Conservation (phyloP, 2,329 filamentous ascomycete genomes). For the Penicillium glabrum region DNA sequence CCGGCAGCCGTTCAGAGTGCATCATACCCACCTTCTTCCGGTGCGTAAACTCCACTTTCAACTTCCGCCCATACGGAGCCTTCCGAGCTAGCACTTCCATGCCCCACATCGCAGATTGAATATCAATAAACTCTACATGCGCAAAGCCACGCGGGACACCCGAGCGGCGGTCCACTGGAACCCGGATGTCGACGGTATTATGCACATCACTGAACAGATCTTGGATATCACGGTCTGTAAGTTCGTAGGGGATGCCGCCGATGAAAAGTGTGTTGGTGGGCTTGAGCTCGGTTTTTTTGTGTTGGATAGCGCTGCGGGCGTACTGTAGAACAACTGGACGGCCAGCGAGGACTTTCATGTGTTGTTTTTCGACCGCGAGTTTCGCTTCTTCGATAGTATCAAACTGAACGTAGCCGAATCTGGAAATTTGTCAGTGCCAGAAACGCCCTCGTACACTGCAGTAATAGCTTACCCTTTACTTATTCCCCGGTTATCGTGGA, state of each 20-base stretch:
- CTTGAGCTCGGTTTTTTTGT: conserved; percentile 16
- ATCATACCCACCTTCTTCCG: conserved; percentile 29
- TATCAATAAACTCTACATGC: conserved; percentile 74
- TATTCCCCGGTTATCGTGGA: conserved; percentile 62
- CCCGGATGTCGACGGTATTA: conserved; percentile 72
- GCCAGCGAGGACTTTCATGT: conserved; percentile 63
- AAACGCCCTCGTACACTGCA: not conserved
- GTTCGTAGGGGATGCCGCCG: conserved; percentile 83
- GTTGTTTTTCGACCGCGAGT: conserved; percentile 57
- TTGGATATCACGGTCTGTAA: conserved; percentile 80
- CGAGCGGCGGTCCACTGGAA: conserved; percentile 77
- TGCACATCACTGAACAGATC: conserved; percentile 69
- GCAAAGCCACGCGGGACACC: conserved; percentile 81
- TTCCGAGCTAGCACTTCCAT: conserved; percentile 56
- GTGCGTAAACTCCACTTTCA: conserved; percentile 64
- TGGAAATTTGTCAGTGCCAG: conserved; percentile 30
- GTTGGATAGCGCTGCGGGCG: conserved; percentile 38
- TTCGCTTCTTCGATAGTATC: conserved; percentile 53
- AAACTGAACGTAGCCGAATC: conserved; percentile 68
- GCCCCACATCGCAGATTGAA: conserved; percentile 63
- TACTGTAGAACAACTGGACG: conserved; percentile 64
- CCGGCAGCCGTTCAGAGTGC: not conserved
- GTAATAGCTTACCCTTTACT: conserved; percentile 63
- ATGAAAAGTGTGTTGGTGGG: conserved; percentile 71
- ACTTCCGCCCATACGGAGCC: conserved; percentile 63